These are phyloP conservation scores for Sarocladium kiliense DNA, from an alignment of 2,329 filamentous ascomycete species.

Conservation along the genomic window DNA sequence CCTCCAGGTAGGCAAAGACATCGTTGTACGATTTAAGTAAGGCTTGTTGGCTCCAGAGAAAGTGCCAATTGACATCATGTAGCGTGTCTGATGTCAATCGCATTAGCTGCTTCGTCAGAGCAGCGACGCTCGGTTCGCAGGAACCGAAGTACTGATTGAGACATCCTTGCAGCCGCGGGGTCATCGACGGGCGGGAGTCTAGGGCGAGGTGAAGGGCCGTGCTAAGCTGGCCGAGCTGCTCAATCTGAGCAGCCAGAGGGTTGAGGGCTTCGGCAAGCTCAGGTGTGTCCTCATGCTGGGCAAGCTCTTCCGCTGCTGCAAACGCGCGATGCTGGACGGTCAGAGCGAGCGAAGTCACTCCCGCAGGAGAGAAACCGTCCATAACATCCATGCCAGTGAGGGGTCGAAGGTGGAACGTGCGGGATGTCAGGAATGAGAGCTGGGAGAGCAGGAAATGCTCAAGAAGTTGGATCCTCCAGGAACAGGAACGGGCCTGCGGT, in stretches of 20 bases:
- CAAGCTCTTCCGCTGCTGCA: slow-evolving; percentile 4
- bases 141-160: slow-evolving; percentile 21
- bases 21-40: slow-evolving; percentile 19
- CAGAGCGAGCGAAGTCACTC: not conserved
- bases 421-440: not conserved
- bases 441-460: not conserved
- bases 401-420: not conserved
- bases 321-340: slow-evolving; percentile 2
- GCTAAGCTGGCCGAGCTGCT: not conserved
- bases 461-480: not conserved
- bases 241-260: not conserved
- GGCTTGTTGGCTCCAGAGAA: slow-evolving; percentile 20
- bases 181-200: slow-evolving; percentile 17
- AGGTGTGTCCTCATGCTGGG: not conserved
- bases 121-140: slow-evolving; percentile 23
- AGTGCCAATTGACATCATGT: slow-evolving; percentile 18
- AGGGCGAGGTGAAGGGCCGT: slow-evolving; percentile 1
- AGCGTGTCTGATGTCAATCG: slow-evolving; percentile 22
- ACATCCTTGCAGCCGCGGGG: slow-evolving; percentile 22
- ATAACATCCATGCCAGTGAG: not conserved
- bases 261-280: not conserved
- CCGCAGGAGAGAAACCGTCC: slow-evolving; percentile 1
- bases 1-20: slow-evolving; percentile 19
- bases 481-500: not conserved
- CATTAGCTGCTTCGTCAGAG: slow-evolving; percentile 28